A percentile compares a stretch with the other conserved stretches of the same genome.
Evolutionary conservation across 140 eudicot genomes (phyloP).

Genomic region (Bidens hawaiensis): DNA sequence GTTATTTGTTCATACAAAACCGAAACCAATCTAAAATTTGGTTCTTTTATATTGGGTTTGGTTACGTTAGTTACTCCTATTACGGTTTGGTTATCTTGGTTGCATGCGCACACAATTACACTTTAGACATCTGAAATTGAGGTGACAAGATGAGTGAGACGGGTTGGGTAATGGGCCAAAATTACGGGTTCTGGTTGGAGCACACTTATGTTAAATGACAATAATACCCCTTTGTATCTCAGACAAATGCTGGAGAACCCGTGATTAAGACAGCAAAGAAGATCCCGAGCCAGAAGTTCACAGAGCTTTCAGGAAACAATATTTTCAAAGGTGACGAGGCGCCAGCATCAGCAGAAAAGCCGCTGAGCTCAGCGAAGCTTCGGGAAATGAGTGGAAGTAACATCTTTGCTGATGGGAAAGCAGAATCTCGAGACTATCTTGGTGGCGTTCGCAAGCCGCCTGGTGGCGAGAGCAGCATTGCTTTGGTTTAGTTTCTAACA

Average conservation of each 20-base stretch:
- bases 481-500: slow-evolving; percentile 70
- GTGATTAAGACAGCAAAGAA: slow-evolving; percentile 79
- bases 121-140: too few species aligned
- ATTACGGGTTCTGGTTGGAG: too few species aligned
- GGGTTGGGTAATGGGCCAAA: too few species aligned
- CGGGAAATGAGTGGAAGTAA: slow-evolving; percentile 82
- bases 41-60: too few species aligned
- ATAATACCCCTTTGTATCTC: slow-evolving; percentile 1
- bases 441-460: slow-evolving; percentile 98
- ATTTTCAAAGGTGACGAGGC: slow-evolving; percentile 69
- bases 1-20: too few species aligned
- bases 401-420: slow-evolving; percentile 87
- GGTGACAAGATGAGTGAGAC: too few species aligned
- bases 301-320: slow-evolving; percentile 77
- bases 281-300: slow-evolving; percentile 74
- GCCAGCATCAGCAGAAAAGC: slow-evolving; percentile 57
- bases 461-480: slow-evolving; percentile 95
- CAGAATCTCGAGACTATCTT: slow-evolving; percentile 70
- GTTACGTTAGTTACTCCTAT: too few species aligned
- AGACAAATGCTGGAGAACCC: slow-evolving; percentile 36
- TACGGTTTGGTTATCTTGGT: too few species aligned
- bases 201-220: background rate
- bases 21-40: too few species aligned
- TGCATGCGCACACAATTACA: too few species aligned
- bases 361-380: slow-evolving; percentile 74